A percentile compares a stretch with the other conserved stretches of the same genome.
Conservation (phyloP, 345 rosid genomes). For the Citrus inodora region DNA sequence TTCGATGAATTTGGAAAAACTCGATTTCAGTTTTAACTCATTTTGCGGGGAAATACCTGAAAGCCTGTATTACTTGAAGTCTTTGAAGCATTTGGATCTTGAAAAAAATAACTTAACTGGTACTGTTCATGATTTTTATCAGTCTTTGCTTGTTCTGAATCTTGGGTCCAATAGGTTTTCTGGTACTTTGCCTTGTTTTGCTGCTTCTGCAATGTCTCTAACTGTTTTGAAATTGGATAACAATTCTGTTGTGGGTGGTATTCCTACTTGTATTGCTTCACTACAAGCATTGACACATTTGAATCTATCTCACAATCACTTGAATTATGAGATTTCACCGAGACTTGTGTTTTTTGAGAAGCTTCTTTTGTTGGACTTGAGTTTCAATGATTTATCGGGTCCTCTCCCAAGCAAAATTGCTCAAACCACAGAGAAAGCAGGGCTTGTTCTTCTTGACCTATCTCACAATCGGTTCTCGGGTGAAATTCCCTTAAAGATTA, state of each 20-base stretch:
- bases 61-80: constrained; percentile 43
- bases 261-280: constrained; percentile 84
- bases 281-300: constrained; percentile 48
- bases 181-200: constrained; percentile 86
- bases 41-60: constrained; percentile 65
- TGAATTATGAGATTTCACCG: constrained; percentile 65
- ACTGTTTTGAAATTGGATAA: constrained; percentile 52
- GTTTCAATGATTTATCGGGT: constrained; percentile 71
- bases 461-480: constrained; percentile 78
- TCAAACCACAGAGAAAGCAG: constrained; percentile 61
- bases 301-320: constrained; percentile 65
- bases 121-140: constrained; percentile 56
- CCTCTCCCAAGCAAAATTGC: constrained; percentile 63
- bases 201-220: constrained; percentile 52
- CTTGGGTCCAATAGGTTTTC: constrained; percentile 67
- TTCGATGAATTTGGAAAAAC: constrained; percentile 49
- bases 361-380: constrained; percentile 76
- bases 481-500: constrained; percentile 59
- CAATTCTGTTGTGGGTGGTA: constrained; percentile 75
- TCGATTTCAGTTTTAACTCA: constrained; percentile 70
- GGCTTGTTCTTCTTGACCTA: constrained; percentile 77
- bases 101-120: constrained; percentile 60
- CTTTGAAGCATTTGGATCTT: constrained; percentile 63
- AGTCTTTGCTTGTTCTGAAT: constrained; percentile 55
- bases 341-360: constrained; percentile 67